Conservation (phyloP, 139 green algal species). For the Trebouxia sp. region DNA sequence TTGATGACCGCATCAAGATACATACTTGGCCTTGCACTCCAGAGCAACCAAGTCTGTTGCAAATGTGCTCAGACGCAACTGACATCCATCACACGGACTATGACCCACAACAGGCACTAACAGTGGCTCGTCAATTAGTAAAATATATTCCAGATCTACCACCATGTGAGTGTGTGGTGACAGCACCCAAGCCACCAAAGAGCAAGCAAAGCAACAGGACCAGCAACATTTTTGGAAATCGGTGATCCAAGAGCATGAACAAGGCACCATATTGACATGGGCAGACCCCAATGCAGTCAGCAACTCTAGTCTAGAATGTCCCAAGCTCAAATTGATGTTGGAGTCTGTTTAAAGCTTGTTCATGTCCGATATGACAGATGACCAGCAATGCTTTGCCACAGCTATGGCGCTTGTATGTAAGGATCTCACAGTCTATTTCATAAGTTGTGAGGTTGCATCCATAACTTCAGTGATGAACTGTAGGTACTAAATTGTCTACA, state of each 20-base stretch:
- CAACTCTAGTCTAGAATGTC: background rate
- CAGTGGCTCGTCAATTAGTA: background rate
- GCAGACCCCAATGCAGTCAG: background rate
- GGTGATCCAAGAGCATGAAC: background rate
- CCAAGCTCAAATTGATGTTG: background rate
- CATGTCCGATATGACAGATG: background rate
- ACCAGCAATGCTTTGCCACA: background rate
- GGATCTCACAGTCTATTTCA: conserved; percentile 21
- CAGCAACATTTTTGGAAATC: background rate
- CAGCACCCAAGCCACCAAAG: background rate
- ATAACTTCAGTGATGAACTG: background rate
- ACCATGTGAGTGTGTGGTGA: background rate
- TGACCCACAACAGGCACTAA: background rate
- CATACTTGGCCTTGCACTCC: too few relatives aligned
- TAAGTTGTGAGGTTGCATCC: conserved; percentile 5
- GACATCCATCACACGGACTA: background rate
- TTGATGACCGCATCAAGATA: too few relatives aligned
- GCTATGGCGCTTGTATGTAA: background rate
- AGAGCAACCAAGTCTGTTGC: background rate
- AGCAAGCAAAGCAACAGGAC: background rate
- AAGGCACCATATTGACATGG: background rate
- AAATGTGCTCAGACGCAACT: background rate
- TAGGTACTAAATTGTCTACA: background rate
- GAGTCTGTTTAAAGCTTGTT: background rate
- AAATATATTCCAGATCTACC: background rate